Conservation (phyloP, 2,329 filamentous ascomycete genomes). For the Magnaporthiopsis rhizophila region DNA sequence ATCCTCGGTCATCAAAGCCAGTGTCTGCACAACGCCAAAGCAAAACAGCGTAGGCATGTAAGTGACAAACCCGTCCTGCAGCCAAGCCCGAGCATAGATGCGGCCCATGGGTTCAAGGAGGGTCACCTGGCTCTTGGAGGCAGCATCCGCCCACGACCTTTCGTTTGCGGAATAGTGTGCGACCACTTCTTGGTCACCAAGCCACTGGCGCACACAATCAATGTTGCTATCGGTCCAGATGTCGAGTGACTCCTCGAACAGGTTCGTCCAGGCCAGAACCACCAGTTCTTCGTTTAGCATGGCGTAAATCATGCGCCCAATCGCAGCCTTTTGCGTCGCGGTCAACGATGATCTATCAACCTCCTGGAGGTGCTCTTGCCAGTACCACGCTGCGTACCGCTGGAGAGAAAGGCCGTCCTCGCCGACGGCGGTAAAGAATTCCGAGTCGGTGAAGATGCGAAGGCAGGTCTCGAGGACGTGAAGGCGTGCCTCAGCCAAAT, state of each 20-base stretch:
- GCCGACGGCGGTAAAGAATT: conserved; percentile 2
- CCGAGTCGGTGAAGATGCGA: conserved; percentile 7
- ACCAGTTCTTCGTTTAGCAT: conserved; percentile 7
- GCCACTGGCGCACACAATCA: conserved; percentile 4
- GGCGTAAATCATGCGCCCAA: neutral
- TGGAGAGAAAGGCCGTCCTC: conserved; percentile 4
- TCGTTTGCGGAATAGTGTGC: neutral
- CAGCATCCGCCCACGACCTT: conserved; percentile 4
- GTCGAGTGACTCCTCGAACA: conserved; percentile 8
- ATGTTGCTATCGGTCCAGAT: conserved; percentile 8
- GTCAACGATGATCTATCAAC: neutral
- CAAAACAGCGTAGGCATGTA: conserved; percentile 9
- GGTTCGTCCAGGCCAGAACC: conserved; percentile 7
- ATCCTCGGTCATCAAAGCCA: conserved; percentile 5
- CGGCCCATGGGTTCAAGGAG: conserved; percentile 4
- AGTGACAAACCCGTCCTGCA: conserved; percentile 5
- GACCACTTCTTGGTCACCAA: neutral
- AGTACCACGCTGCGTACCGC: conserved; percentile 8
- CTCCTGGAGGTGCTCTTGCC: conserved; percentile 7
- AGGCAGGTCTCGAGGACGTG: conserved; percentile 6
- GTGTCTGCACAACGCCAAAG: conserved; percentile 7
- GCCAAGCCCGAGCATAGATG: conserved; percentile 5
- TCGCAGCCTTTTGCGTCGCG: neutral
- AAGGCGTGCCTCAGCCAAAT: neutral
- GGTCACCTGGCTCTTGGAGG: neutral